Evolutionary conservation across 2,329 filamentous ascomycete genomes (phyloP).

Genomic region (Trichophaea hybrida): DNA sequence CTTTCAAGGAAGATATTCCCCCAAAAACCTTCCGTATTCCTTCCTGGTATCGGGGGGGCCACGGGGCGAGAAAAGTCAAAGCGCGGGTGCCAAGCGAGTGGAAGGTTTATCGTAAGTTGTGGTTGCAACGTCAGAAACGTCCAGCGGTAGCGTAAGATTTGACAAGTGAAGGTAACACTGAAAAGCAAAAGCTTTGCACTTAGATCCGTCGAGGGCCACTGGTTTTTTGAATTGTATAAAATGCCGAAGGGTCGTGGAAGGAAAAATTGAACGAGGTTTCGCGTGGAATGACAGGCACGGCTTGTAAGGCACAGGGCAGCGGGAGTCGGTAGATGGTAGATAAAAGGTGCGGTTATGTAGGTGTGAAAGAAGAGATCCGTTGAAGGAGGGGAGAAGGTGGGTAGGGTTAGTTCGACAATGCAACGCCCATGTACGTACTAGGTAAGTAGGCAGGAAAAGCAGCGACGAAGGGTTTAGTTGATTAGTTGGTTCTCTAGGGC

Average conservation of each 20-base stretch:
- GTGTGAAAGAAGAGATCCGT: background rate
- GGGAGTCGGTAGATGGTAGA: background rate
- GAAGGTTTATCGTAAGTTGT: background rate
- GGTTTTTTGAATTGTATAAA: background rate
- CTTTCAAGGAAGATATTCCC: background rate
- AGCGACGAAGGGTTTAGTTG: slow-evolving; percentile 1
- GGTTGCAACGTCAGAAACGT: slow-evolving; percentile 2
- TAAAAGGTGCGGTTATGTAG: background rate
- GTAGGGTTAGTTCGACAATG: background rate
- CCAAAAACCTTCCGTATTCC: background rate
- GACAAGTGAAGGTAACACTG: background rate
- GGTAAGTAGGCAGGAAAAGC: background rate
- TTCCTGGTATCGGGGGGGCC: background rate
- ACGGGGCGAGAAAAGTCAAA: background rate
- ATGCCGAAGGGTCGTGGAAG: background rate
- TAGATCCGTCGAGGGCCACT: background rate
- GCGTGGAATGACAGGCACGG: slow-evolving; percentile 2
- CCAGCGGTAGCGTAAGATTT: background rate
- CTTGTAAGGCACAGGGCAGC: background rate
- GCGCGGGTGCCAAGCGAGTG: slow-evolving; percentile 4
- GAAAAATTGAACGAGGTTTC: background rate
- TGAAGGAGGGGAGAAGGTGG: slow-evolving; percentile 5
- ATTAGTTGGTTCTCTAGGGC: background rate
- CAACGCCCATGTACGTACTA: background rate
- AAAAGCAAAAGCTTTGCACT: background rate